Conservation (phyloP, 495 filamentous ascomycete species). For the Ramalina peruviana region DNA sequence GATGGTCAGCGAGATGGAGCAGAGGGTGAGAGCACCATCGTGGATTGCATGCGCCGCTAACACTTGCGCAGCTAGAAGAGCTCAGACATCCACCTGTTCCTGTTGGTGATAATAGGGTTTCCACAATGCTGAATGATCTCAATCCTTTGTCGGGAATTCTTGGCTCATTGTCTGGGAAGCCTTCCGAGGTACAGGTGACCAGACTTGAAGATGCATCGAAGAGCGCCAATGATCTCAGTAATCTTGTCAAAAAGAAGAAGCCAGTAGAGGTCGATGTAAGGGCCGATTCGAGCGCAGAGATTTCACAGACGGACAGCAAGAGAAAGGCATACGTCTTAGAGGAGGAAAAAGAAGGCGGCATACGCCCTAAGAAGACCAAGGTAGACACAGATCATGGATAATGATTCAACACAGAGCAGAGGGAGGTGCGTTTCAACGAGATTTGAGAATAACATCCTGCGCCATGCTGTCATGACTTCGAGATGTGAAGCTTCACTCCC, state of each 20-base stretch:
- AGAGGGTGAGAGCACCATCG: constrained; percentile 39
- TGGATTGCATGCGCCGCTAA: background rate
- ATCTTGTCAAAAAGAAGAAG: constrained; percentile 69
- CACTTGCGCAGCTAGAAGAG: constrained; percentile 47
- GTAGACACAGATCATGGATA: background rate
- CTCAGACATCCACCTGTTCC: constrained; percentile 58
- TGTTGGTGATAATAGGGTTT: constrained; percentile 37
- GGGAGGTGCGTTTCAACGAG: background rate
- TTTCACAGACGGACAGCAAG: too few relatives aligned
- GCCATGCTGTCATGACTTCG: background rate
- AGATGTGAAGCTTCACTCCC: too few relatives aligned
- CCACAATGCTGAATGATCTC: constrained; percentile 28
- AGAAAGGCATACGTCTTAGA: background rate
- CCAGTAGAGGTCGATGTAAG: constrained; percentile 25
- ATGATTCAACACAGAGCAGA: too few relatives aligned
- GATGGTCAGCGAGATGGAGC: constrained; percentile 76
- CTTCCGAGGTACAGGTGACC: constrained; percentile 44
- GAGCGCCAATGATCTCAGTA: constrained; percentile 71
- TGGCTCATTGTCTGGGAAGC: constrained; percentile 57
- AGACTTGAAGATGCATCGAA: constrained; percentile 65
- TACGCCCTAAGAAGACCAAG: background rate
- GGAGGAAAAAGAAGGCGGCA: background rate
- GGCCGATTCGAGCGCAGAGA: too few relatives aligned
- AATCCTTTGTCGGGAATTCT: constrained; percentile 51
- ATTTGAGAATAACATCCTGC: background rate